Base-by-base conservation (phyloP, 2,329 filamentous ascomycete genomes). In the Venturia carpophila region DNA sequence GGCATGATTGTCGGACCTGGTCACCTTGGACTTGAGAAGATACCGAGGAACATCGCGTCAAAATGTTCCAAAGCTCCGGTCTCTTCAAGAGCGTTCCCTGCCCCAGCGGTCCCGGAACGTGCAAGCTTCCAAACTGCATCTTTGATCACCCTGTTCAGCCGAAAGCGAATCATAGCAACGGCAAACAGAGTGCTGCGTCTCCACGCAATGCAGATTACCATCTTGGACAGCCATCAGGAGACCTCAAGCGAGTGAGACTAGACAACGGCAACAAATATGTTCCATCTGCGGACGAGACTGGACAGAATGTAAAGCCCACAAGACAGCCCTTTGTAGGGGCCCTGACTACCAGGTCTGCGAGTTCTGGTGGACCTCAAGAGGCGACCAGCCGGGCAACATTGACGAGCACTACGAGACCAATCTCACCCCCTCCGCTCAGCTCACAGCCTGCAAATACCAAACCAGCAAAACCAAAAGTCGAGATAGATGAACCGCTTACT, bases 51-150 rank as follows among this genome's bases (percentile, higher is more conserved):
- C 30, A 30, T 42, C 60, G 42, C 60, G 13, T 47, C n/a, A n/a
- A 41, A 11, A 84, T 84, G 82, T 85, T 85, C 71, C 72, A 79
- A 34, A 75, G 81, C n/a, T 76, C 80, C 15, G 82, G 80, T n/a
- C 73, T 83, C 9, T 84, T 85, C 74, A 80, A 79, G 66, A 73
- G 75, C 52, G 74, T 83, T 52, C 69, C 74, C 41, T 85, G 83
- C 69, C 83, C 83, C 6, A 73, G 78, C 67, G 64, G 42, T 3
- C 75, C 75, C 17, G 60, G 42, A 11, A 66, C 68, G 21, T 87
- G 85, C 73, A 70, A 73, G 39, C 74, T 87, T 15, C 75, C 81
- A 17, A 79, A 80, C 67, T 88, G 85, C 74, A 80, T 87, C 24
- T 88, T 87, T 73, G 77, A 75, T 15, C 85, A 87, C 73, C 72